phyloP scores from a whole-genome alignment of 2,329 filamentous ascomycete species.

The Nigrograna mackinnonii region DNA sequence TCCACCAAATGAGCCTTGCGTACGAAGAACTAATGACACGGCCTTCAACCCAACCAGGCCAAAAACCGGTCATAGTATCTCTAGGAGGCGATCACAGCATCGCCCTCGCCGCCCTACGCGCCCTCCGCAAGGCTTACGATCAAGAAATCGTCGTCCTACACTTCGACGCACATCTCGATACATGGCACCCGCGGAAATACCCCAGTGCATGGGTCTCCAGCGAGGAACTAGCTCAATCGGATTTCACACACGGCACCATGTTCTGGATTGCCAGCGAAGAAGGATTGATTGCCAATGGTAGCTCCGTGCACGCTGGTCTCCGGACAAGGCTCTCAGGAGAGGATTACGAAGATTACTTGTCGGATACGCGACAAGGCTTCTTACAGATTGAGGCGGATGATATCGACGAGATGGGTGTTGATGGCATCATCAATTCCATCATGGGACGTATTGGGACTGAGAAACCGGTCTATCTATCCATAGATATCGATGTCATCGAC shows the following conservation, averaged over 20 bases:
- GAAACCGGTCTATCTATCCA: conserved; percentile 77
- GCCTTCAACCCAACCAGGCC: conserved; percentile 43
- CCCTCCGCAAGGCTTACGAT: conserved; percentile 49
- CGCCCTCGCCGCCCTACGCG: conserved; percentile 54
- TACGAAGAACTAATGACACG: conserved; percentile 69
- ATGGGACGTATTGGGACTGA: conserved; percentile 72
- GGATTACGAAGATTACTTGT: conserved; percentile 71
- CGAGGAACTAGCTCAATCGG: conserved; percentile 62
- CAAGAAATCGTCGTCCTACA: conserved; percentile 53
- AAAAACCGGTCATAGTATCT: conserved; percentile 51
- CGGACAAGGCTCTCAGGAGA: conserved; percentile 73
- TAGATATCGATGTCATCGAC: conserved; percentile 83
- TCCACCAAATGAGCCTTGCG: conserved; percentile 82
- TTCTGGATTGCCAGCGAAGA: conserved; percentile 87
- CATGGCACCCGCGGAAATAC: conserved; percentile 83
- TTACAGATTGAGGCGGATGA: conserved; percentile 81
- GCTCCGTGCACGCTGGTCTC: conserved; percentile 80
- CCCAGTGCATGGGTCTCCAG: conserved; percentile 70
- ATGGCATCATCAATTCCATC: conserved; percentile 72
- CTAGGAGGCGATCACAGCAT: conserved; percentile 56
- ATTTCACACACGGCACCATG: conserved; percentile 89
- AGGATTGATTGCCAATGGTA: conserved; percentile 74
- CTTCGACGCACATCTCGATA: conserved; percentile 72
- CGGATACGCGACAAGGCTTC: conserved; percentile 75
- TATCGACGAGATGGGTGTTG: conserved; percentile 78